Percentiles rank a stretch among this genome's conserved stretches.
These are phyloP conservation scores for Ceratocystis colombiana DNA, from an alignment of 2,329 filamentous ascomycete genomes.

Conservation along the genomic window DNA sequence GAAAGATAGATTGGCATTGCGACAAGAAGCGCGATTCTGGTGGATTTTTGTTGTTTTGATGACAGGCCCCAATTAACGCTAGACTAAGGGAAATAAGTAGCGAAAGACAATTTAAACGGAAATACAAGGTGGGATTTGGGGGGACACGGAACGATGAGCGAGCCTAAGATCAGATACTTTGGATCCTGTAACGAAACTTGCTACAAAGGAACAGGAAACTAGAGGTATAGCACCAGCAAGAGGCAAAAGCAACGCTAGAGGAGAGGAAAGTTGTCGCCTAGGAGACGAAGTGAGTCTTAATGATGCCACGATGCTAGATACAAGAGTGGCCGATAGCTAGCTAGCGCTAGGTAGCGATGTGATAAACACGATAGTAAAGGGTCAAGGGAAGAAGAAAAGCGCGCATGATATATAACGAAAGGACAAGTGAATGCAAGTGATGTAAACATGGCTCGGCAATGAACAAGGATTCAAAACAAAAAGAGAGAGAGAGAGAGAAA, in stretches of 20 bases:
- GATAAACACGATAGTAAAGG: no score
- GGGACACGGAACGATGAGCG: not conserved
- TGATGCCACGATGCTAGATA: no score
- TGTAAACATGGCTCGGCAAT: not conserved
- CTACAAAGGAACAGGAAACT: not conserved
- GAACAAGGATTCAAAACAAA: not conserved
- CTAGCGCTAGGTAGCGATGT: no score
- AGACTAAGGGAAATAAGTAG: not conserved
- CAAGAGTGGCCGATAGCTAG: no score
- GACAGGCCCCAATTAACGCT: not conserved
- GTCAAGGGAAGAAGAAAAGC: not conserved
- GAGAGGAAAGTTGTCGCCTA: not conserved
- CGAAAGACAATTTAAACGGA: not conserved
- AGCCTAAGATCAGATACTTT: not conserved
- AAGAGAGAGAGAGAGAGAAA: not conserved
- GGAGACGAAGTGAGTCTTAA: no score
- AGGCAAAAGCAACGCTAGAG: not conserved
- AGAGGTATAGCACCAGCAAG: not conserved
- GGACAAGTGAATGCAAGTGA: not conserved
- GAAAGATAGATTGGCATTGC: not conserved
- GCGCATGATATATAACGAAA: not conserved
- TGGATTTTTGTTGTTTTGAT: no score
- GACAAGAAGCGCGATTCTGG: not conserved
- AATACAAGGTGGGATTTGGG: not conserved
- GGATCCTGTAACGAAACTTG: not conserved